These are phyloP conservation scores for Cryphonectria naterciae DNA, from an alignment of 2,329 filamentous ascomycete species.

Conservation along the genomic window DNA sequence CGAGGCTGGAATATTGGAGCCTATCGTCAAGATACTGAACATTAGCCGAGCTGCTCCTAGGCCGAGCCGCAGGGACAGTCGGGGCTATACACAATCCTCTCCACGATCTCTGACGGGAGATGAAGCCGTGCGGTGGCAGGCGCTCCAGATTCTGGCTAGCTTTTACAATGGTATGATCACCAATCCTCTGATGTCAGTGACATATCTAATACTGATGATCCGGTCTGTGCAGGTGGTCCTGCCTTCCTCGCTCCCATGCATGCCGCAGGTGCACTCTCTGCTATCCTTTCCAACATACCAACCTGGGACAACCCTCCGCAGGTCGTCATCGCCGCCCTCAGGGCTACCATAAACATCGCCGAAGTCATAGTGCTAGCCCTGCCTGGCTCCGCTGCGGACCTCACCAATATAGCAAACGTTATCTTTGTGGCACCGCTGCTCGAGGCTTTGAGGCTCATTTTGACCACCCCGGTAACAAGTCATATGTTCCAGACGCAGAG, in stretches of 20 bases:
- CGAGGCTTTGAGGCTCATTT: slow-evolving; percentile 65
- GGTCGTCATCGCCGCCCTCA: slow-evolving; percentile 74
- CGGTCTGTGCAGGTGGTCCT: slow-evolving; percentile 66
- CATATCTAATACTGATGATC: slow-evolving; percentile 14
- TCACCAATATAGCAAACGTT: slow-evolving; percentile 59
- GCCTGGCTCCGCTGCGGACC: slow-evolving; percentile 52
- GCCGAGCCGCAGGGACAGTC: slow-evolving; percentile 46
- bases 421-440: slow-evolving; percentile 68
- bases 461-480: slow-evolving; percentile 15
- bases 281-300: slow-evolving; percentile 72
- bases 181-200: not conserved
- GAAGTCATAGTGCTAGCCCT: slow-evolving; percentile 64
- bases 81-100: slow-evolving; percentile 36
- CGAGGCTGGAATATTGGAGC: slow-evolving; percentile 67
- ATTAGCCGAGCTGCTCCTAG: slow-evolving; percentile 40
- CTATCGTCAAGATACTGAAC: slow-evolving; percentile 54
- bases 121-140: slow-evolving; percentile 73
- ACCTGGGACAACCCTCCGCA: slow-evolving; percentile 65
- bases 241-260: slow-evolving; percentile 77
- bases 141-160: slow-evolving; percentile 82
- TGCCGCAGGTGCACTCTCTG: slow-evolving; percentile 67
- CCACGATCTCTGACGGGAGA: slow-evolving; percentile 57
- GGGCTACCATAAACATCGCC: slow-evolving; percentile 72
- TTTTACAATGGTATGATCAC: slow-evolving; percentile 74
- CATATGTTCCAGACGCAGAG: slow-evolving; percentile 63